phyloP scores from a whole-genome alignment of 73 alveolate species.

The Tetrahymena malaccensis region DNA sequence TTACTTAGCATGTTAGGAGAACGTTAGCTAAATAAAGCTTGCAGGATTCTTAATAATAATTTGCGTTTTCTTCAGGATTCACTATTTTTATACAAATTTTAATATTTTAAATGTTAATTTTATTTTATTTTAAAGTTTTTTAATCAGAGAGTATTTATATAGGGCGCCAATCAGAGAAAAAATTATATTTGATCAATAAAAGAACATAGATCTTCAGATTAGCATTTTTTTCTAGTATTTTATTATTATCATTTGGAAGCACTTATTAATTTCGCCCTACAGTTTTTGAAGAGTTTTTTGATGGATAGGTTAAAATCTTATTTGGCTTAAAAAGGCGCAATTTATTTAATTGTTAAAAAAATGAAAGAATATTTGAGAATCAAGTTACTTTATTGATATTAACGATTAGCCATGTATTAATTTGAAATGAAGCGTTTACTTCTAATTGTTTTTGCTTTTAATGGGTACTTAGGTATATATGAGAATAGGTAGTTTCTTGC shows the following conservation, averaged over 20 bases:
- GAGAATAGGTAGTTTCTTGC: background rate
- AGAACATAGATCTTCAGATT: no score
- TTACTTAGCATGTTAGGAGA: conserved; percentile 9
- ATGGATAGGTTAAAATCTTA: background rate
- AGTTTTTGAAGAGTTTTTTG: background rate
- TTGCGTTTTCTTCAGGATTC: conserved; percentile 22
- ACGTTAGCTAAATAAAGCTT: conserved; percentile 38
- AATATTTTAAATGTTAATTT: background rate
- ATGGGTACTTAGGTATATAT: background rate
- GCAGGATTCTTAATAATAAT: conserved; percentile 26
- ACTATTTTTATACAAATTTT: background rate
- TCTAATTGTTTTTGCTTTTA: background rate
- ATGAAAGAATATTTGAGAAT: background rate
- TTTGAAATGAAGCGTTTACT: background rate
- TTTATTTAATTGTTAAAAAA: background rate
- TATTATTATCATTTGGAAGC: no score
- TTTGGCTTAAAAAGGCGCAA: background rate
- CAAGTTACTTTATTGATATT: background rate
- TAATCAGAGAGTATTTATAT: no score
- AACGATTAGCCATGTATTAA: background rate
- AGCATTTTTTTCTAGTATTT: no score
- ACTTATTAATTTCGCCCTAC: background rate
- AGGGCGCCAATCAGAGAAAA: no score
- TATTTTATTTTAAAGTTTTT: no score
- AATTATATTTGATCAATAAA: no score